phyloP scores from a whole-genome alignment of 768 basidiomycete species.

The Gloeopeniophorella convolvens region DNA sequence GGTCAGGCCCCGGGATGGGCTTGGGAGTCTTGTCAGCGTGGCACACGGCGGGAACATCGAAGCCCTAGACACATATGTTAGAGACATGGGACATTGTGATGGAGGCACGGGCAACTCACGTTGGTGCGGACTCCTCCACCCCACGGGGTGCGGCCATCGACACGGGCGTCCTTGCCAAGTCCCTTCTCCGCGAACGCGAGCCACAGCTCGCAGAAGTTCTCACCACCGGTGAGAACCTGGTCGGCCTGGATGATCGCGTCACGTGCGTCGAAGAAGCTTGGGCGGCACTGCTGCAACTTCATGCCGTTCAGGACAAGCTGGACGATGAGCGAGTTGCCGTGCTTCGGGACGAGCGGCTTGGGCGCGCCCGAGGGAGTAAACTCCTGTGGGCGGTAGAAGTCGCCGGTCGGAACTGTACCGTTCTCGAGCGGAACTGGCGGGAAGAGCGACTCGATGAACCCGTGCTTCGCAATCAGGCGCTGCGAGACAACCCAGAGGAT shows the following conservation, averaged over 20 bases:
- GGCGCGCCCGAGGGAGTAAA: slow-evolving; percentile 35
- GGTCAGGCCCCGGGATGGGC: slow-evolving; percentile 26
- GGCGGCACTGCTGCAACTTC: slow-evolving; percentile 93
- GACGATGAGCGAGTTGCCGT: slow-evolving; percentile 82
- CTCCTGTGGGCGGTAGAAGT: slow-evolving; percentile 60
- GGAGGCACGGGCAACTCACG: slow-evolving; percentile 29
- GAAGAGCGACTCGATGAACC: slow-evolving; percentile 72
- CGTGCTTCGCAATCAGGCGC: slow-evolving; percentile 72
- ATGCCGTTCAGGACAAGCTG: slow-evolving; percentile 87
- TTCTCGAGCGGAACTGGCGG: slow-evolving; percentile 64
- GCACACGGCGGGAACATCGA: slow-evolving; percentile 37
- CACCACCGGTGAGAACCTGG: slow-evolving; percentile 81
- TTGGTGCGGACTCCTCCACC: slow-evolving; percentile 82
- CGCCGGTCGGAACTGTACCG: slow-evolving; percentile 57
- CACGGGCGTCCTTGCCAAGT: slow-evolving; percentile 67
- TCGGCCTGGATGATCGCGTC: slow-evolving; percentile 91
- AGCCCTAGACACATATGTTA: slow-evolving; percentile 30
- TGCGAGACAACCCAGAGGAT: slow-evolving; percentile 79
- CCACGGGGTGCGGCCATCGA: slow-evolving; percentile 82
- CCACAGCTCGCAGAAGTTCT: slow-evolving; percentile 90
- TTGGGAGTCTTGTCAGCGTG: slow-evolving; percentile 24
- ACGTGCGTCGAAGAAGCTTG: slow-evolving; percentile 84
- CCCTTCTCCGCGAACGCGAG: slow-evolving; percentile 77
- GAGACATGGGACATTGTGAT: not conserved
- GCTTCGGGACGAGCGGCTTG: slow-evolving; percentile 71